These are phyloP conservation scores for Capsicum rhomboideum DNA, from an alignment of 257 asterid genomes.

Conservation along the genomic window DNA sequence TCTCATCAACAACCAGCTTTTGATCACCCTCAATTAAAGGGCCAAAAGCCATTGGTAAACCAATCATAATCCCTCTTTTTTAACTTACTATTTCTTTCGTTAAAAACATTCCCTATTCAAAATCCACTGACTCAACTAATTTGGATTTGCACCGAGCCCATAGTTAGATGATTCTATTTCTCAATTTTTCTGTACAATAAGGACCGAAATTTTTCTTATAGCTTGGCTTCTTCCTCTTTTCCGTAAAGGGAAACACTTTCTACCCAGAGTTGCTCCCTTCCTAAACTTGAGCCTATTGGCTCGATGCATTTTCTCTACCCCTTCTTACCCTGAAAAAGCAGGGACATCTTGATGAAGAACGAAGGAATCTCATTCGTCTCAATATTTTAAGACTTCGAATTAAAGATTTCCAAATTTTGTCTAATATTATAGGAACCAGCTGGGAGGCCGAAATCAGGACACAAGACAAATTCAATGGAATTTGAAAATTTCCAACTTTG, in stretches of 20 bases:
- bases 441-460: conserved; percentile 58
- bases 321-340: no score
- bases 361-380: not conserved
- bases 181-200: not conserved
- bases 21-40: conserved; percentile 76
- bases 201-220: not conserved
- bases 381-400: not conserved
- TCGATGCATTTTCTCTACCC: no score
- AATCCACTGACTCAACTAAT: not conserved
- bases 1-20: conserved; percentile 84
- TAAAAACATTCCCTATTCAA: not conserved
- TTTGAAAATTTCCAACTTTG: conserved; percentile 64
- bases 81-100: not conserved
- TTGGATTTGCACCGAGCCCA: not conserved
- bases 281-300: not conserved
- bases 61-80: not conserved
- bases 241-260: not conserved
- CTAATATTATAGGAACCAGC: conserved; percentile 57
- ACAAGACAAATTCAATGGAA: conserved; percentile 15
- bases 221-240: not conserved
- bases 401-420: not conserved
- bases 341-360: not conserved
- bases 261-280: not conserved
- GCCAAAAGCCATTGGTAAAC: conserved; percentile 71
- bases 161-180: not conserved